Evolutionary conservation across 768 basidiomycete genomes (phyloP).

Genomic region (Lentinula boryana): DNA sequence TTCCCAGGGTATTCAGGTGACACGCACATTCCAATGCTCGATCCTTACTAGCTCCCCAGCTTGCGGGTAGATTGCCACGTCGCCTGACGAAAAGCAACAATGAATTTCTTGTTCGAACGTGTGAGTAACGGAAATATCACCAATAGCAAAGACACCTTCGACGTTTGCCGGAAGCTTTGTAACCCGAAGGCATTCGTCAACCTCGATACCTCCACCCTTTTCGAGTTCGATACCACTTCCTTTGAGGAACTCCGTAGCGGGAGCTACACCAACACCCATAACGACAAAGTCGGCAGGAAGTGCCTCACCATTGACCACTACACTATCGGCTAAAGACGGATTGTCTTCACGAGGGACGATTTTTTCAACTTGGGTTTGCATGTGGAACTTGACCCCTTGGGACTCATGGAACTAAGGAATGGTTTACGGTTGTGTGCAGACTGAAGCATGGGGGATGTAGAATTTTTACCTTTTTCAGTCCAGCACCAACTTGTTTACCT

Average conservation of each 20-base stretch:
- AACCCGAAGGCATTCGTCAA: conserved; percentile 70
- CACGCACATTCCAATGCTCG: conserved; percentile 86
- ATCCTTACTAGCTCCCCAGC: conserved; percentile 52
- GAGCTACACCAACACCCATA: conserved; percentile 83
- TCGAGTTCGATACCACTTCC: conserved; percentile 65
- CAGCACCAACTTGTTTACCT: conserved; percentile 74
- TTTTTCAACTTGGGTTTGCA: conserved; percentile 62
- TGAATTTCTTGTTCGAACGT: neutral
- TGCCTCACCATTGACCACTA: conserved; percentile 58
- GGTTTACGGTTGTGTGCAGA: neutral
- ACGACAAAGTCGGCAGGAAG: conserved; percentile 74
- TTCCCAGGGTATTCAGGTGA: neutral
- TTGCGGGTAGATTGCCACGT: conserved; percentile 77
- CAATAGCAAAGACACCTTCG: conserved; percentile 63
- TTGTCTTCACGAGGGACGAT: conserved; percentile 53
- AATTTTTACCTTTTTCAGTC: conserved; percentile 49
- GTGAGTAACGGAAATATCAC: conserved; percentile 19
- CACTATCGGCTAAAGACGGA: conserved; percentile 50
- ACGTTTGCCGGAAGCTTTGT: conserved; percentile 25
- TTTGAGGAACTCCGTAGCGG: conserved; percentile 76
- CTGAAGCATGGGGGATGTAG: neutral
- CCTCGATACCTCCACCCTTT: conserved; percentile 70
- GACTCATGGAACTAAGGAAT: conserved; percentile 62
- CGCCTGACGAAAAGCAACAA: conserved; percentile 34
- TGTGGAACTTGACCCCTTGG: conserved; percentile 82